phyloP scores from a whole-genome alignment of 306 rosid species.

The Mucuna pruriens region DNA sequence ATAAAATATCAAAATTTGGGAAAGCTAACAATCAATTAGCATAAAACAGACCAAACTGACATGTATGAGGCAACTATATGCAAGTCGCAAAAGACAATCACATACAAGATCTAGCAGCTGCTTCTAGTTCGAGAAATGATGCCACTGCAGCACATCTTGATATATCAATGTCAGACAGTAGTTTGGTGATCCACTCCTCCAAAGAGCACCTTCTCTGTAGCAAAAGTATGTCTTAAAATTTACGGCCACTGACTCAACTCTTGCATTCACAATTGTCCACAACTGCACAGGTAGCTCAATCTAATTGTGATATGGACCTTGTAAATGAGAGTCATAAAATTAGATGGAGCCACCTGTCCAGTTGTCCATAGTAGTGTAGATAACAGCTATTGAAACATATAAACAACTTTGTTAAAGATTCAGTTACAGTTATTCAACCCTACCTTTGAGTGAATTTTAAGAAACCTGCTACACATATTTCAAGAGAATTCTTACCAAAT shows the following conservation, averaged over 20 bases:
- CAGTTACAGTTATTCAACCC: conserved; percentile 24
- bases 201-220: conserved; percentile 96
- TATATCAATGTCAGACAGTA: conserved; percentile 85
- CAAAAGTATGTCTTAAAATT: conserved; percentile 48
- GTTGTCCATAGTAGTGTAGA: conserved; percentile 15
- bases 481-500: conserved; percentile 9
- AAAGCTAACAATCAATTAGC: conserved; percentile 38
- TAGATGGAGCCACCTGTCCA: conserved; percentile 12
- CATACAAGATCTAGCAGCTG: conserved; percentile 98
- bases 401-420: conserved; percentile 27
- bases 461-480: not conserved
- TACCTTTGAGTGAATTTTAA: not conserved
- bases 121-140: conserved; percentile 95
- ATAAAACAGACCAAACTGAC: conserved; percentile 35
- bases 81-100: conserved; percentile 47
- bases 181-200: conserved; percentile 94
- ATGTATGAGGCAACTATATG: conserved; percentile 29
- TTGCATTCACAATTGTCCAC: conserved; percentile 28
- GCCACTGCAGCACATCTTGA: conserved; percentile 96
- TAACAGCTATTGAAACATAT: conserved; percentile 25
- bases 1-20: conserved; percentile 37
- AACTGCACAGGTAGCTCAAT: conserved; percentile 18
- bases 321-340: not conserved
- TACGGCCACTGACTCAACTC: conserved; percentile 12
- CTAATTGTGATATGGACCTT: conserved; percentile 1